Evolutionary conservation across 2,329 filamentous ascomycete genomes (phyloP), one percentile per base, ranked within the genome.

Genomic region (Trichoderma breve): DNA sequence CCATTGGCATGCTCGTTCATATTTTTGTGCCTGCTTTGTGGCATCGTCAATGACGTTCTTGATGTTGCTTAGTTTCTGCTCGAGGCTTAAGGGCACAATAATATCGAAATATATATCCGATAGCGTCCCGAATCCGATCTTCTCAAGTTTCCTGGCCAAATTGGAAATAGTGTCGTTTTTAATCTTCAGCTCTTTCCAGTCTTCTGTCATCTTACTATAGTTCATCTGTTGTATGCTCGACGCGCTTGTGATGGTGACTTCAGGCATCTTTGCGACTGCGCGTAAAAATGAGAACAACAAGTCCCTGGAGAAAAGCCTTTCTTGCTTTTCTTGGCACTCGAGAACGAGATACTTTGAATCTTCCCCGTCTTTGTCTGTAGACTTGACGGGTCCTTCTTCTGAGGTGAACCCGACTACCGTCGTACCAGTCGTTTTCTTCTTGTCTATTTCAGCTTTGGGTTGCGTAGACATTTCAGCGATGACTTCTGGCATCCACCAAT

Each of bases 271-370:
- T n/a, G 76, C 76, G 26, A 73, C 55, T 6, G 77, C 72, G 58
- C 75, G 76, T 76, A 80, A 77, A 71, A 80, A 80, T 2, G 75
- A 39, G 3, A 77, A 75, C n/a, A 80, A 77, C 34, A 80, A 74
- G 30, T 80, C 68, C 36, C 78, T 75, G 6, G 77, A 74, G 53
- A 74, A 77, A 3, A 77, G 21, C 11, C 47, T 36, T 61, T 64
- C 7, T n/a, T n/a, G 11, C 2, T 9, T 34, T 11, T 63, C 57
- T 15, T 15, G 15, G 6, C n/a, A 36, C n/a, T 70, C 36, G 0
- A 53, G 4, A 3, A 8, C 39, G 2, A 64, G 30, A 39, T 28
- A 36, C n/a, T 21, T 1, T 15, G 6, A 1, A 6, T 36, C 21
- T 26, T 2, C 24, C 1, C 4, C 57, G 0, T 30, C 1, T 43